Base-by-base conservation (phyloP, 176 grass and related monocot genomes). In the Hyparrhenia diplandra region DNA sequence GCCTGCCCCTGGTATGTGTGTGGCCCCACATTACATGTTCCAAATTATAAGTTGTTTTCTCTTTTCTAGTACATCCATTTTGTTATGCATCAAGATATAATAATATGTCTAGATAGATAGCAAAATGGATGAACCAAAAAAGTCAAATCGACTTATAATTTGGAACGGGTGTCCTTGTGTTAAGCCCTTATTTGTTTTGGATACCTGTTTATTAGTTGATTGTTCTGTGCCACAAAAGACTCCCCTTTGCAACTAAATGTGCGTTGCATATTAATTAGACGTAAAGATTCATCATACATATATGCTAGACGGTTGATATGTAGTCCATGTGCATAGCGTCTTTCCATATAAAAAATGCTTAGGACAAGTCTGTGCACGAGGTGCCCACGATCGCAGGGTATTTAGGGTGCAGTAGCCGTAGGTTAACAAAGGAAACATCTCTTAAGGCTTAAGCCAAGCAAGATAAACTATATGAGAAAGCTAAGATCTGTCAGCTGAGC, bases 361-460 rank as follows among this genome's bases (percentile, higher is more conserved):
- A 67, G 51, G 30, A 21, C 47, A 49, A 39, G 74, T 17, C 23
- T 10, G 16, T 64, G 87, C 87, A 85, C 77, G 64, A 89, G 76
- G 54, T 76, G 27, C 71, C 71, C 87, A 85, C 52, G 13, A 85
- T 43, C 36, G 62, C 13, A 73, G 65, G 6, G 51, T 21, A 1
- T 65, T 43, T 11, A 61, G 39, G 42, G 54, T n/a, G n/a, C n/a
- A n/a, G n/a, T n/a, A n/a, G 40, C 35, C 25, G 25, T 74, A 69
- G 64, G 72, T 25, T 77, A 18, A 41, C 6, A 47, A 58, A 80
- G 62, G 17, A 42, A 80, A 35, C 62, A 74, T 80, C 69, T 75
- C 87, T 88, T 88, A 88, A 51, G 81, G 49, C 49, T 75, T 84
- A 88, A 88, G 87, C 49, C 69, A 88, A 13, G 51, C 14, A 39